Conservation (phyloP, 192 early-diverging fungal species). For the Podila epicladia region DNA sequence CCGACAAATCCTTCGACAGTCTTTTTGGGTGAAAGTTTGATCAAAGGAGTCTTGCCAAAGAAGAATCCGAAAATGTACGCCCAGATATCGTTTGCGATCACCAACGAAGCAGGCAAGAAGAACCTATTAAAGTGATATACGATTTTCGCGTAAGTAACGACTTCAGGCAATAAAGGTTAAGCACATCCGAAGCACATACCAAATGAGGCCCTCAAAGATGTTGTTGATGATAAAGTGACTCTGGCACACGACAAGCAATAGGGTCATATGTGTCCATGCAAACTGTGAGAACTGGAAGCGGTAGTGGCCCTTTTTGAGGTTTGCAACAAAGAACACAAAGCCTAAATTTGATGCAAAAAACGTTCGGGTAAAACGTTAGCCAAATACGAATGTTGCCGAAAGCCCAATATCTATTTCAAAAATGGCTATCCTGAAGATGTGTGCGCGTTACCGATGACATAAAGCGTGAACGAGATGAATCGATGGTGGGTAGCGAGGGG, state of each 20-base stretch:
- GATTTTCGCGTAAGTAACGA: neutral
- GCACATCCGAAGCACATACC: constrained; percentile 56
- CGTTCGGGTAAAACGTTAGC: neutral
- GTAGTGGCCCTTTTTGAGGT: constrained; percentile 93
- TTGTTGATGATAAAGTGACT: constrained; percentile 98
- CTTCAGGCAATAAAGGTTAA: neutral
- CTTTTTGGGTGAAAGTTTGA: constrained; percentile 96
- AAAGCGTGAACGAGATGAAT: constrained; percentile 93
- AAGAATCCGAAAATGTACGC: constrained; percentile 98
- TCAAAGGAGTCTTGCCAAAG: constrained; percentile 89
- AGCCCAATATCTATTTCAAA: neutral
- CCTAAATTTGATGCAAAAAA: constrained; percentile 37
- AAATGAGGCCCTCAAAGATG: constrained; percentile 97
- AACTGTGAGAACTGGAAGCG: constrained; percentile 96
- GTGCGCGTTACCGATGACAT: constrained; percentile 72
- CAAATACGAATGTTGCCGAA: neutral
- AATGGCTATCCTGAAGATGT: neutral
- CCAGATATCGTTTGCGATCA: constrained; percentile 95
- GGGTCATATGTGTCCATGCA: constrained; percentile 97
- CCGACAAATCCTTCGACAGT: constrained; percentile 98
- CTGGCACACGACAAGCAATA: constrained; percentile 91
- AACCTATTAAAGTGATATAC: constrained; percentile 58
- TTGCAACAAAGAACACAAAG: constrained; percentile 94
- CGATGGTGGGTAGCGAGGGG: constrained; percentile 92
- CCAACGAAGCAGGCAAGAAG: constrained; percentile 86